Conservation (phyloP, 257 asterid species). For the Leonotis leonurus region DNA sequence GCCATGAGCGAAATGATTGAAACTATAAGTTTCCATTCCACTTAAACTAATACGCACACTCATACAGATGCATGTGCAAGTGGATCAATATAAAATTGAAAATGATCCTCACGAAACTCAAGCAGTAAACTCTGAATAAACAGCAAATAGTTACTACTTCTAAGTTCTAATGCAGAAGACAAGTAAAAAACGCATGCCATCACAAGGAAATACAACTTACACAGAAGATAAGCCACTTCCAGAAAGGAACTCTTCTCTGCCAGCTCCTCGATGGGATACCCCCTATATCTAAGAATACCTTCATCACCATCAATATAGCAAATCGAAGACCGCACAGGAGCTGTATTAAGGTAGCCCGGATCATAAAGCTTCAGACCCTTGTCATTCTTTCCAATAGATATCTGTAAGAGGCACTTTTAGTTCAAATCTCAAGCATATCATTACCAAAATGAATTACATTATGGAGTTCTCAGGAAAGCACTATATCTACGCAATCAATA, state of each 20-base stretch:
- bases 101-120: neutral
- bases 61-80: neutral
- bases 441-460: neutral
- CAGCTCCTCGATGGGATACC: conserved; percentile 92
- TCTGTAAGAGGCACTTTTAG: conserved; percentile 38
- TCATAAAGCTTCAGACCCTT: conserved; percentile 97
- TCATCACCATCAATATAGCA: conserved; percentile 97
- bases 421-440: conserved; percentile 14
- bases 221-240: conserved; percentile 93
- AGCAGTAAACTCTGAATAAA: neutral
- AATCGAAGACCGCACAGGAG: conserved; percentile 90
- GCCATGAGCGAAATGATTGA: neutral
- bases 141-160: neutral
- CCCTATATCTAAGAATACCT: conserved; percentile 92
- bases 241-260: conserved; percentile 86
- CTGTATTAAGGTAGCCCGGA: conserved; percentile 96
- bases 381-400: conserved; percentile 59
- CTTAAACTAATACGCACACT: neutral
- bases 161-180: neutral
- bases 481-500: neutral
- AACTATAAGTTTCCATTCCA: neutral
- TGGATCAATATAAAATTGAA: conserved; percentile 1
- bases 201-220: conserved; percentile 38
- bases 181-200: neutral
- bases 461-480: neutral